phyloP scores from a whole-genome alignment of 495 filamentous ascomycete species.

The Aspergillus conjunctus region DNA sequence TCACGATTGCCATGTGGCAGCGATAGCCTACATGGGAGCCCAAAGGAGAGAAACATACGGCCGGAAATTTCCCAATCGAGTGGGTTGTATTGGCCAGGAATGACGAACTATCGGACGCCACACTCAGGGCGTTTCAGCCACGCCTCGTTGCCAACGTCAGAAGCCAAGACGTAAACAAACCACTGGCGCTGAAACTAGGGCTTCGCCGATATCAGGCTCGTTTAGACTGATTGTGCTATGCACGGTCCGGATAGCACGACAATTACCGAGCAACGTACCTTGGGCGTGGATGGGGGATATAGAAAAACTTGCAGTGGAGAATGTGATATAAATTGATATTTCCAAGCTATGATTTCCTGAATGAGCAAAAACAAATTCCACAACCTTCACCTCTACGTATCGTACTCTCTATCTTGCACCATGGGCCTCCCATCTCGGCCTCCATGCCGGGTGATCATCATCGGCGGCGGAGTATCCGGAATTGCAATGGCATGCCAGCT shows the following conservation, averaged over 20 bases:
- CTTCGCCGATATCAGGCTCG: too few relatives aligned
- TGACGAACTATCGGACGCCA: slow-evolving; percentile 1
- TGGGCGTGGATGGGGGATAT: too few relatives aligned
- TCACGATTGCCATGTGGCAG: background rate
- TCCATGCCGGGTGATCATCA: slow-evolving; percentile 28
- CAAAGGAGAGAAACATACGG: background rate
- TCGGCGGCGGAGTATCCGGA: slow-evolving; percentile 34
- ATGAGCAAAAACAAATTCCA: too few relatives aligned
- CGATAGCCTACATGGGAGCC: background rate
- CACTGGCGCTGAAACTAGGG: too few relatives aligned
- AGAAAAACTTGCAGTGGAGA: too few relatives aligned
- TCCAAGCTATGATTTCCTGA: too few relatives aligned
- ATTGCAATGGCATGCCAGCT: slow-evolving; percentile 33
- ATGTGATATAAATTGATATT: too few relatives aligned
- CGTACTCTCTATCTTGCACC: background rate
- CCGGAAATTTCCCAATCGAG: background rate
- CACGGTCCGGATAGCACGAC: too few relatives aligned
- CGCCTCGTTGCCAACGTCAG: background rate
- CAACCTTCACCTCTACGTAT: background rate
- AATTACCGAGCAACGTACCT: too few relatives aligned
- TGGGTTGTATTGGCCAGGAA: background rate
- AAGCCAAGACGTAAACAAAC: background rate
- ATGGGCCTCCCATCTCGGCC: slow-evolving; percentile 14
- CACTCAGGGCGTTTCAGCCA: background rate
- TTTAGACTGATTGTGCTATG: too few relatives aligned